Evolutionary conservation across 164 flowering plant genomes (phyloP).

Genomic region (Piper longum): DNA sequence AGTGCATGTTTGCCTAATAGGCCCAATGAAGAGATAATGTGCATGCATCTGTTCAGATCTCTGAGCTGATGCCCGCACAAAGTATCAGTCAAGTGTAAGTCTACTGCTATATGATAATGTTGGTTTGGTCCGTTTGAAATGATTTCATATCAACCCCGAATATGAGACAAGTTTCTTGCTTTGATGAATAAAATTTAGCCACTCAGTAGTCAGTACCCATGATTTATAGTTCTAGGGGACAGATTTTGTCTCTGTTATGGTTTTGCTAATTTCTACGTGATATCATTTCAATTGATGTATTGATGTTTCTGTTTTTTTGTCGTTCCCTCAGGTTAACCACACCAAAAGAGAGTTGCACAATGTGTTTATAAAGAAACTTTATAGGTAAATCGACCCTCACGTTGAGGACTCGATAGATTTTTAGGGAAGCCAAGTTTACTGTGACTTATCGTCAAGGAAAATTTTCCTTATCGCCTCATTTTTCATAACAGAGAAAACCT

Average conservation of each 20-base stretch:
- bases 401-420: neutral
- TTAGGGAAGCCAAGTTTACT: neutral
- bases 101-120: too few relatives aligned
- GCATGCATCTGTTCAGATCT: too few relatives aligned
- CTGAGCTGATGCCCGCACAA: too few relatives aligned
- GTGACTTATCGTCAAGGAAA: neutral
- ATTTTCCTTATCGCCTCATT: neutral
- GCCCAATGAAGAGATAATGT: too few relatives aligned
- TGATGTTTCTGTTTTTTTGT: neutral
- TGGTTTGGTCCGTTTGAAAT: too few relatives aligned
- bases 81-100: too few relatives aligned
- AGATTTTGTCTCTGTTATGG: neutral
- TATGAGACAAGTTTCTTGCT: too few relatives aligned
- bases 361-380: conserved; percentile 87
- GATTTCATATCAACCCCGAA: too few relatives aligned
- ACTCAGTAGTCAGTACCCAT: too few relatives aligned
- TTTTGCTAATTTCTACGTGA: neutral
- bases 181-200: too few relatives aligned
- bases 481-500: conserved; percentile 61
- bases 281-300: neutral
- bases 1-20: too few relatives aligned
- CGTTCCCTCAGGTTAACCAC: conserved; percentile 61
- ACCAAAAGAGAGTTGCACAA: conserved; percentile 92
- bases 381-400: conserved; percentile 39
- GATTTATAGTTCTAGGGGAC: too few relatives aligned